These are phyloP conservation scores for Cytospora piceae DNA, from an alignment of 2,329 filamentous ascomycete species.

Conservation along the genomic window DNA sequence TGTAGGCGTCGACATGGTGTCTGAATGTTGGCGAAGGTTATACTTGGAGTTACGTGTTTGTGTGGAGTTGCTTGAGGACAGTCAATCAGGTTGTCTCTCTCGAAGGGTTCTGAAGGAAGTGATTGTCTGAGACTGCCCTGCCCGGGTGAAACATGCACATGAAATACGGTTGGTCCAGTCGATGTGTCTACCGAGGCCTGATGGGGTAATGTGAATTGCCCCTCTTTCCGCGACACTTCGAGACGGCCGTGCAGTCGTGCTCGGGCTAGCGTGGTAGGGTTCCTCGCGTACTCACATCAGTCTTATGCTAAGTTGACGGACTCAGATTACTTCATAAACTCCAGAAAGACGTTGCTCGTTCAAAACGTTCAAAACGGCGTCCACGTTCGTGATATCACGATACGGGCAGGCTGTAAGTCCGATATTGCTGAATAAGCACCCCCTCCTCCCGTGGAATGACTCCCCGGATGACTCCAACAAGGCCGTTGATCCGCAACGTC, in stretches of 20 bases:
- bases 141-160: background rate
- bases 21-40: background rate
- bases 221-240: conserved; percentile 4
- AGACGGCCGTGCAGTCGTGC: conserved; percentile 1
- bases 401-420: background rate
- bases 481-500: background rate
- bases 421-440: conserved; percentile 9
- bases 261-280: background rate
- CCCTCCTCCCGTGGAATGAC: no score
- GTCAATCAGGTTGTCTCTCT: background rate
- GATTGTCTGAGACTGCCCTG: background rate
- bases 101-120: background rate
- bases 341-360: no score
- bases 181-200: background rate
- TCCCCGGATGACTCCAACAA: background rate
- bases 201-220: conserved; percentile 5
- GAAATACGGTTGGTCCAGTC: background rate
- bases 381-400: background rate
- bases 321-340: no score
- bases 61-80: background rate
- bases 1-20: conserved; percentile 7
- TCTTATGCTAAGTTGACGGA: background rate
- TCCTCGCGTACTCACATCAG: background rate
- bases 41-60: background rate
- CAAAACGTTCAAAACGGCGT: background rate